Percentiles rank a stretch among this genome's conserved stretches.
Conservation (phyloP, 192 early-diverging fungal species). For the Cetraspora pellucida region DNA sequence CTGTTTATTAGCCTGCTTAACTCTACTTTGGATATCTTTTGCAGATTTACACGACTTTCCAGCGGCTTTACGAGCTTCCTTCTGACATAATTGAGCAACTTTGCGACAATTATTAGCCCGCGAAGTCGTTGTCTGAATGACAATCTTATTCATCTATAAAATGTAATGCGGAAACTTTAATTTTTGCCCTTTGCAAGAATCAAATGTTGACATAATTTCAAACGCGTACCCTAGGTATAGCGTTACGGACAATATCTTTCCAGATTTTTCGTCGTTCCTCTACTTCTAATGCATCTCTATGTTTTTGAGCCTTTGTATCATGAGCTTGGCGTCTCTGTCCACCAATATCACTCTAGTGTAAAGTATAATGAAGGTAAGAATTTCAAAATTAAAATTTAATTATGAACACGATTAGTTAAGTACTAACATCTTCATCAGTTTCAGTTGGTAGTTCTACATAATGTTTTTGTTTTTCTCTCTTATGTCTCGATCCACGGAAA, state of each 20-base stretch:
- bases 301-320: slow-evolving; percentile 35
- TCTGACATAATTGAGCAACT: slow-evolving; percentile 71
- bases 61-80: slow-evolving; percentile 65
- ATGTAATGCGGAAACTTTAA: not conserved
- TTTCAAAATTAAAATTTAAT: not conserved
- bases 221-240: slow-evolving; percentile 44
- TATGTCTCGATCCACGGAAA: not conserved
- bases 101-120: slow-evolving; percentile 67
- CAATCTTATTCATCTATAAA: slow-evolving; percentile 51
- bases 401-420: not conserved
- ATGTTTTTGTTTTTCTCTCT: too few species aligned
- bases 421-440: not conserved
- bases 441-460: not conserved
- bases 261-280: slow-evolving; percentile 41
- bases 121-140: slow-evolving; percentile 48
- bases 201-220: not conserved
- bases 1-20: slow-evolving; percentile 68
- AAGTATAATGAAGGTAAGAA: not conserved
- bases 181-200: slow-evolving; percentile 11
- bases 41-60: slow-evolving; percentile 54
- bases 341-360: slow-evolving; percentile 28
- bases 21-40: slow-evolving; percentile 64
- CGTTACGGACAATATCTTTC: slow-evolving; percentile 41
- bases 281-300: slow-evolving; percentile 23
- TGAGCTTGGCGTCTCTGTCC: not conserved